These are phyloP conservation scores for Epichloe gansuensis DNA, from an alignment of 2,329 filamentous ascomycete species.

Conservation along the genomic window DNA sequence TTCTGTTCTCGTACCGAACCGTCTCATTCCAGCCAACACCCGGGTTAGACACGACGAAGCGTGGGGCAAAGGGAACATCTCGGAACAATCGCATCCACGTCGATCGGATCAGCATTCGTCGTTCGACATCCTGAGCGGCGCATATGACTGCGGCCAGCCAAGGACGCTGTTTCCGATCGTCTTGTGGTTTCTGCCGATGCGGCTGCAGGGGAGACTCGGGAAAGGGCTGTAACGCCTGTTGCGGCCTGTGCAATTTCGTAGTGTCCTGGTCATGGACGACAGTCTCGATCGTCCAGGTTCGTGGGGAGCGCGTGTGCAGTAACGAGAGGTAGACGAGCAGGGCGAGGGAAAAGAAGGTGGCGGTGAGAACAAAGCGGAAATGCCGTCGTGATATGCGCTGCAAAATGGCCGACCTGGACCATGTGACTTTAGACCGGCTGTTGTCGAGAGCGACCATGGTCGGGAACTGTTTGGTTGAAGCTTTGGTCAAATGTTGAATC, in stretches of 20 bases:
- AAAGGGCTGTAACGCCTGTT: constrained; percentile 13
- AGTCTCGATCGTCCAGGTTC: constrained; percentile 5
- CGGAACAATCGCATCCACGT: constrained; percentile 21
- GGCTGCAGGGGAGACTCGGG: constrained; percentile 13
- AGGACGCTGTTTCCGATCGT: constrained; percentile 6
- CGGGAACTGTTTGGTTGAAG: background rate
- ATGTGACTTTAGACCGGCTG: background rate
- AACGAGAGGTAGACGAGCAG: background rate
- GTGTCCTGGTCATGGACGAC: constrained; percentile 5
- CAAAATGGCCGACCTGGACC: background rate
- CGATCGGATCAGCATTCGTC: constrained; percentile 18
- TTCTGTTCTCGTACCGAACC: constrained; percentile 19
- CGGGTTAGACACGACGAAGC: constrained; percentile 22
- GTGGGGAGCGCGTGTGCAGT: background rate
- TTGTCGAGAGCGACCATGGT: background rate
- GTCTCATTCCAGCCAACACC: constrained; percentile 14
- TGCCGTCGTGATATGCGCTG: constrained; percentile 3
- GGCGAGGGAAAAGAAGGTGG: background rate
- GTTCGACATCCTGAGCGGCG: constrained; percentile 15
- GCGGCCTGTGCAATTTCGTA: background rate
- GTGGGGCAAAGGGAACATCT: constrained; percentile 17
- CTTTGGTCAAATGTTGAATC: background rate
- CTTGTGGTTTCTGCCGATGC: background rate
- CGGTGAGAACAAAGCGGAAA: background rate
- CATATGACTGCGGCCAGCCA: constrained; percentile 21